Base-by-base conservation (phyloP, 139 green algal species). In the Mychonastes homosphaera region DNA sequence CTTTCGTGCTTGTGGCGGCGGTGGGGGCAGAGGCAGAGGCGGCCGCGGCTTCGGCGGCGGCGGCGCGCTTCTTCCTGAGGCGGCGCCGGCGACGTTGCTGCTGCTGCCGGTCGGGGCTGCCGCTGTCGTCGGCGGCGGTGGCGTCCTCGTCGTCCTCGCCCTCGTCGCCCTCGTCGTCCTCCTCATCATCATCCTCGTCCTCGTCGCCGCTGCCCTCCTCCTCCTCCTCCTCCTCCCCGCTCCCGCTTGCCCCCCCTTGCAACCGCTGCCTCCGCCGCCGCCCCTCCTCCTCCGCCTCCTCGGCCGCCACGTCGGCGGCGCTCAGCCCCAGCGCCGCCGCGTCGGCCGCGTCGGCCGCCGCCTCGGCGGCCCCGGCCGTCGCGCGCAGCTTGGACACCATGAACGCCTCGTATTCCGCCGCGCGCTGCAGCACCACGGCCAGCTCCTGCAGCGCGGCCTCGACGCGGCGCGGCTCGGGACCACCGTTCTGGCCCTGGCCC, bases 381-480 rank as follows among this genome's bases (percentile, higher is more conserved):
- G 73, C 66, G 15, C 46, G 44, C 81, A 94, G 82, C 28, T 76
- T 77, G 1, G 49, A 62, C 53, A 90, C 53, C 69, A 96, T 83
- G 74, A 87, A 94, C 57, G 73, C 56, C 34, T 79, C 88, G 80
- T 96, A 97, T 75, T 97, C 89, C 77, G 97, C 85, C 53, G 60
- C 73, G 32, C 81, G 64, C 67, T 85, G 76, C 58, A 75, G 78
- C 62, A 96, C 68, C 49, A 82, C 38, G 27, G 95, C 69, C 61
- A 96, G 73, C 71, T 96, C 89, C 36, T 84, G 70, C 34, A 95
- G 53, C 24, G 67, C 67, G 9, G 55, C 38, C 43, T 80, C 69
- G 5, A 74, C 32, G 2, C 18, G 16, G 21, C 29, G n/a, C 51
- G 58, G 32, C 43, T 67, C 52, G 19, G 62, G 0, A 6, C 34